Base-by-base conservation (phyloP, 2,329 filamentous ascomycete species). In the Aspergillus sp. region DNA sequence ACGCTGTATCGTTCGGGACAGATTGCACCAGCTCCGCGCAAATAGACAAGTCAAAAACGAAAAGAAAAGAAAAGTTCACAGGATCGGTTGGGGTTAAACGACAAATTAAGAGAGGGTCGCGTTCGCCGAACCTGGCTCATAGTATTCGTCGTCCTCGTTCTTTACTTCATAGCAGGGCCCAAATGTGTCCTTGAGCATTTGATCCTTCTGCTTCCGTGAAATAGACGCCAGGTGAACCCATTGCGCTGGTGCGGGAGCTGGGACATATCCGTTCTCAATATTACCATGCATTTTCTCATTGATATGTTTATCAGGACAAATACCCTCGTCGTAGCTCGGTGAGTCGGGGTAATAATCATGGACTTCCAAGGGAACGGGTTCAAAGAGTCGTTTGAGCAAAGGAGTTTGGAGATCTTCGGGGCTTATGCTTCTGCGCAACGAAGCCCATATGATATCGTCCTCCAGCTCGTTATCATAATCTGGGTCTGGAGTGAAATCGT, bases 391-490 rank as follows among this genome's bases (percentile, higher is more conserved):
- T 9, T 34, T 55, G 13, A 70, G 34, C 3, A 66, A 55, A 5
- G 56, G 54, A 41, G 19, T 27, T 4, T 53, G 24, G 11, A 64
- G 51, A 12, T 58, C 47, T 44, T 2, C 34, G 47, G 3, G 61
- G 46, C 5, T 20, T 47, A 51, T 20, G 30, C 17, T 27, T 20
- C 45, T 27, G 24, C 51, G 51, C 24, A 61, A 58, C 4, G 27
- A 15, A 20, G 56, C 51, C 68, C 68, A 70, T 48, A 70, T 49
- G 53, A 62, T 61, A 20, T 66, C 66, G 54, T 72, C 68, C 3
- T 67, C 67, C 15, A 67, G n/a, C 22, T 69, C 61, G 11, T 72
- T 47, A 8, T 72, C 45, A 8, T 56, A 33, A 19, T 64, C 58
- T 8, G 62, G 41, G 17, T 61, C 60, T 1, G 61, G 51, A 4